phyloP scores from a whole-genome alignment of 2,329 filamentous ascomycete genomes.

The Cercospora nicotianae region DNA sequence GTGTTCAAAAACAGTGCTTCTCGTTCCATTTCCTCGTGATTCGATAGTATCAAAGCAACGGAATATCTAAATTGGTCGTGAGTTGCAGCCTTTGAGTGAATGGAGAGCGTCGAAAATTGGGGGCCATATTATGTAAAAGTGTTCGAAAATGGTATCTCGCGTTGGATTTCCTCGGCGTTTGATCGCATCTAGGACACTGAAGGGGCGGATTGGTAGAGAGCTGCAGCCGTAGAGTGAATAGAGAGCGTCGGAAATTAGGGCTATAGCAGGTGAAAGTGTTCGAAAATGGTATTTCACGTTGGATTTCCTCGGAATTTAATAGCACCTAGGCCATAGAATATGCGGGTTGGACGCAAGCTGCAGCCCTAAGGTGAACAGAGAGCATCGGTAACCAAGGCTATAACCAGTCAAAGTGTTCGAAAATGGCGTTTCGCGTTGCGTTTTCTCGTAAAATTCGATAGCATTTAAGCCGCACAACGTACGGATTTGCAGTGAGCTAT shows the following conservation, averaged over 20 bases:
- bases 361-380: no score
- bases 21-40: neutral
- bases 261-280: neutral
- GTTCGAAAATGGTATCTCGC: neutral
- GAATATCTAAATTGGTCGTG: neutral
- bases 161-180: no score
- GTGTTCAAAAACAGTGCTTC: neutral
- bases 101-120: neutral
- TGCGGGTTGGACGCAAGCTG: no score
- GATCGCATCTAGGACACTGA: no score
- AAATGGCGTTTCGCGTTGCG: neutral
- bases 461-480: neutral
- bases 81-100: neutral
- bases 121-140: neutral
- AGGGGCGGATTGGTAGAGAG: no score
- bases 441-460: neutral
- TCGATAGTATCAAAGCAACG: neutral
- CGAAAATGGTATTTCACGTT: neutral
- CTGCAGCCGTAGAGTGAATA: no score
- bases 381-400: no score
- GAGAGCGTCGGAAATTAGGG: no score
- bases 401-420: no score
- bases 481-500: no score
- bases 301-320: no score
- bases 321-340: no score